A percentile compares a stretch with the other conserved stretches of the same genome.
phyloP scores from a whole-genome alignment of 1,139 yeast species.

The Kodamaea suecica region DNA sequence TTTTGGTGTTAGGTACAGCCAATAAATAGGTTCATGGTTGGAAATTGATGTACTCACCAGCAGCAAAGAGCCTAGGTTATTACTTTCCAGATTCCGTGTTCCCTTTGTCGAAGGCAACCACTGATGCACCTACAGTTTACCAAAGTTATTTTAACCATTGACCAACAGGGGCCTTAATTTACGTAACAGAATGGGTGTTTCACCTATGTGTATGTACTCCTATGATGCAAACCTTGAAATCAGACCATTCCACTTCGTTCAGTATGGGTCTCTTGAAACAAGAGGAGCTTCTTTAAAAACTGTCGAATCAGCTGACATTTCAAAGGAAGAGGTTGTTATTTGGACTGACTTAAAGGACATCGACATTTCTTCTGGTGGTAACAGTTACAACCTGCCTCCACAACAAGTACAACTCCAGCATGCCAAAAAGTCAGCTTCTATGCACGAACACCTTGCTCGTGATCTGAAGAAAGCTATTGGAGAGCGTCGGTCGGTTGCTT shows the following conservation, averaged over 20 bases:
- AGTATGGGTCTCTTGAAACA: conserved; percentile 41
- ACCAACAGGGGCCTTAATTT: conserved; percentile 34
- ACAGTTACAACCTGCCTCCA: conserved; percentile 31
- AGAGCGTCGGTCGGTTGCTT: conserved; percentile 37
- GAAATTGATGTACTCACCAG: too few species aligned
- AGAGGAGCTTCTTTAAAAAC: conserved; percentile 55
- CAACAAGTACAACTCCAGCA: conserved; percentile 8
- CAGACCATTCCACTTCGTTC: conserved; percentile 47
- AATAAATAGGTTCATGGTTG: too few species aligned
- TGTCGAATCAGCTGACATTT: conserved; percentile 50
- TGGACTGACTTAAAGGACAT: conserved; percentile 50
- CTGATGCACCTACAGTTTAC: neutral
- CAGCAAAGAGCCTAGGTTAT: conserved; percentile 1
- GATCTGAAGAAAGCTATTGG: conserved; percentile 44
- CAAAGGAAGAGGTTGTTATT: conserved; percentile 47
- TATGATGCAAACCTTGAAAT: conserved; percentile 34
- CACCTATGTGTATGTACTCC: conserved; percentile 62
- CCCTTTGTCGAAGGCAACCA: neutral
- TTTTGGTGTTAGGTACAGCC: too few species aligned
- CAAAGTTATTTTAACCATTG: conserved; percentile 35
- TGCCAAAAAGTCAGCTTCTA: neutral
- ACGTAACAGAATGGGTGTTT: conserved; percentile 53
- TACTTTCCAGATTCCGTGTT: neutral
- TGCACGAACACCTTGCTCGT: conserved; percentile 39
- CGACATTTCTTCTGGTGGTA: conserved; percentile 57